Base-by-base conservation (phyloP, 164 flowering plant genomes). In the Buxus sempervirens region DNA sequence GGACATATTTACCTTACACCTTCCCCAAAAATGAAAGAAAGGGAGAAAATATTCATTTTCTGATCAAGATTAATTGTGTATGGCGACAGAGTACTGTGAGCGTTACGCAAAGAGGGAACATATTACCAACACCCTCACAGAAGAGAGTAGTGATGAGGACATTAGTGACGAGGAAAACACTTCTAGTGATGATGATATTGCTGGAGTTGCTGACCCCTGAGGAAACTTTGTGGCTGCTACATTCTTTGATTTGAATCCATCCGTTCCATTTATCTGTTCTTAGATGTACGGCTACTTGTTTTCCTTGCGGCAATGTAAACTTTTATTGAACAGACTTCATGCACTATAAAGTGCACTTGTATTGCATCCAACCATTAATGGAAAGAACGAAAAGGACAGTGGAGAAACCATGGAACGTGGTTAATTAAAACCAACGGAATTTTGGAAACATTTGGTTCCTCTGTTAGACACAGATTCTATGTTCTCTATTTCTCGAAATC, bases 91-190 rank as follows among this genome's bases (percentile, higher is more conserved):
- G 68, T 84, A 85, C 48, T 81, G 85, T 68, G 83, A 82, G 54
- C 79, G 78, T 18, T 84, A 84, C 63, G 89, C 90, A 24, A 85
- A 76, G 81, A 78, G 67, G 68, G 83, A 76, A 68, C 70, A 80
- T 70, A 68, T 75, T 38, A 65, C 62, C 23, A 63, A 62, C 25
- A 24, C 49, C 19, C 58, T 65, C 19, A 53, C 74, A 20, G 79
- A 71, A 56, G 84, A 79, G 41, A 76, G 84, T 62, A 79, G 82
- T 18, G 82, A 83, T 32, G 86, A 82, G 66, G 85, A 76, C 25
- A 28, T 70, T 54, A 83, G 85, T 51, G 87, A 83, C 53, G 78
- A 75, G 14, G 22, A 64, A 18, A 55, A 68, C 24, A 65, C 12
- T 9, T 66, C 75, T 14, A 74, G 78, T 42, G 78, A 80, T 57